Evolutionary conservation across 2,329 filamentous ascomycete species (phyloP).

Genomic region (Xylariomycetidae sp.): DNA sequence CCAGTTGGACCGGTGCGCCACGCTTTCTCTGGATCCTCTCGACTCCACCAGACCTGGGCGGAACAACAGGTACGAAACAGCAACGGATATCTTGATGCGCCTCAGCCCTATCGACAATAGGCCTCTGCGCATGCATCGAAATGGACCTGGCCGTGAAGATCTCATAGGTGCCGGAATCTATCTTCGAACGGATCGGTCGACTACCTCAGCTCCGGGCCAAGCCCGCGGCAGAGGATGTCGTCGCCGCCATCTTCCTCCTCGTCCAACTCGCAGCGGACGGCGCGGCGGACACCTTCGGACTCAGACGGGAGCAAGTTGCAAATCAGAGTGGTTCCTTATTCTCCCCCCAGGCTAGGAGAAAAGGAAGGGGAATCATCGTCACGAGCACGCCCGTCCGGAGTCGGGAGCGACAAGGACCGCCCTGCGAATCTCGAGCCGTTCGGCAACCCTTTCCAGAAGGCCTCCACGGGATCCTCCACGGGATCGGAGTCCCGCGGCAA

Average conservation of each 20-base stretch:
- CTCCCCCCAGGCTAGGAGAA: constrained; percentile 34
- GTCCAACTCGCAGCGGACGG: constrained; percentile 20
- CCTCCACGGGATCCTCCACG: constrained; percentile 12
- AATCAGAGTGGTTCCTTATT: constrained; percentile 45
- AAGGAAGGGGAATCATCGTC: constrained; percentile 14
- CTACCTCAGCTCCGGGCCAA: constrained; percentile 3
- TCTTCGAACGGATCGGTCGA: constrained; percentile 9
- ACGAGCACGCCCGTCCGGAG: constrained; percentile 13
- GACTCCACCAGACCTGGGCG: too few relatives aligned
- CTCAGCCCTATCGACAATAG: too few relatives aligned
- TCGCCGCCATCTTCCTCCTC: constrained; percentile 23
- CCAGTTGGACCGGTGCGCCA: too few relatives aligned
- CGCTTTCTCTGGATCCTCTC: too few relatives aligned
- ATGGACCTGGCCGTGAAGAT: constrained; percentile 17
- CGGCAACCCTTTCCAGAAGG: too few relatives aligned
- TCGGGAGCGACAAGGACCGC: constrained; percentile 11
- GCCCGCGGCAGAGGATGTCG: constrained; percentile 25
- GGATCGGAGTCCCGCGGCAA: constrained; percentile 18
- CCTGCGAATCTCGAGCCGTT: too few relatives aligned
- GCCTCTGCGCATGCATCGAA: constrained; percentile 11
- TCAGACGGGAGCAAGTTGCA: constrained; percentile 36
- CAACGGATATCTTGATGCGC: too few relatives aligned
- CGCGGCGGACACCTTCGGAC: constrained; percentile 33
- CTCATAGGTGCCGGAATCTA: constrained; percentile 10
- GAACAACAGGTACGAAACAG: too few relatives aligned